Conservation (phyloP, 2,329 filamentous ascomycete species). For the Talaromyces amestolkiae region DNA sequence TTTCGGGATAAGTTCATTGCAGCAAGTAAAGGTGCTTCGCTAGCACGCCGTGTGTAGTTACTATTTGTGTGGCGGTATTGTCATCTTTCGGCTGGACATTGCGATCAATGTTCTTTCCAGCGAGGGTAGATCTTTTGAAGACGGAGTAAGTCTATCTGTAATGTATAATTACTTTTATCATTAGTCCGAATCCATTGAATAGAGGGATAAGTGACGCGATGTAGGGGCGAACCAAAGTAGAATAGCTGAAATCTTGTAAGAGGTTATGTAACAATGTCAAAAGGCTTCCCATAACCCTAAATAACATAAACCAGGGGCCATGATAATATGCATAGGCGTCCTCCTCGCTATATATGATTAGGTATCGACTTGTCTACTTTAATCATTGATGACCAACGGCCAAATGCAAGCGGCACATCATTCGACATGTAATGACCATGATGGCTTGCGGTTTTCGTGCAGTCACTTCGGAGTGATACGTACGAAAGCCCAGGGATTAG, state of each 20-base stretch:
- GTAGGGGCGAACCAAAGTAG: not conserved
- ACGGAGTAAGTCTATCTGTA: not conserved
- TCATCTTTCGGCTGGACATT: not conserved
- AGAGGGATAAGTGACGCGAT: not conserved
- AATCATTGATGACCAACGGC: too few relatives aligned
- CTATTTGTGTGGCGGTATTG: too few relatives aligned
- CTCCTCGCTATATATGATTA: not conserved
- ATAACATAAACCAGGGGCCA: not conserved
- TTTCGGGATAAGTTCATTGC: slow-evolving; percentile 2
- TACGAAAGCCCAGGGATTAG: not conserved
- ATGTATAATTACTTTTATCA: slow-evolving; percentile 3
- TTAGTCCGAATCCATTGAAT: not conserved
- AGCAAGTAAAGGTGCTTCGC: not conserved
- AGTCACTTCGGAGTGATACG: not conserved
- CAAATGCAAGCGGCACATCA: not conserved
- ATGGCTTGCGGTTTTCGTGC: not conserved
- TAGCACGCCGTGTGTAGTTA: too few relatives aligned
- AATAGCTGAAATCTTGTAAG: not conserved
- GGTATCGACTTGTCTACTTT: not conserved
- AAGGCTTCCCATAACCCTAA: not conserved
- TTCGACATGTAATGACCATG: not conserved
- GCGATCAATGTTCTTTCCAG: not conserved
- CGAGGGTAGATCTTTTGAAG: not conserved
- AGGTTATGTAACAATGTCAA: not conserved
- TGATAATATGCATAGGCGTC: too few relatives aligned